Evolutionary conservation across 73 alveolate genomes (phyloP), one percentile per base, ranked within the genome.

Genomic region (Symbiodinium natans): DNA sequence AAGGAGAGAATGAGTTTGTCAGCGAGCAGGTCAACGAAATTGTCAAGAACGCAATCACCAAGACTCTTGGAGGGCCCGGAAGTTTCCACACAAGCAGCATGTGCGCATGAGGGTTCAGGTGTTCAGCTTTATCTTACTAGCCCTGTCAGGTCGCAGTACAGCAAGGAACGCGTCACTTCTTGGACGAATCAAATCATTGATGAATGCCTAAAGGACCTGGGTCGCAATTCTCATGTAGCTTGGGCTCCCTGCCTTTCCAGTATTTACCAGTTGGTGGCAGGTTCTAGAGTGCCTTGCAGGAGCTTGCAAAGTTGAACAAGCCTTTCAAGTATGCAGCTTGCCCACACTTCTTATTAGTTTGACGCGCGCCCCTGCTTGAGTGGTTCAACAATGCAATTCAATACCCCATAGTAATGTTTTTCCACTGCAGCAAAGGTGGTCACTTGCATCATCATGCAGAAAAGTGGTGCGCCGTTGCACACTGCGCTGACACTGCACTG

Each of bases 161-260:
- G 80, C 80, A 63, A 99, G 98, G 99, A 99, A 59, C 68, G 99
- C 77, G 99, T 99, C 92, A 98, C 99, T 41, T 56, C 93, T 23
- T 99, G 99, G 99, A 93, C 99, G 99, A 75, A 88, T 92, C 99
- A 99, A 87, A 99, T 99, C 89, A 99, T 99, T 80, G 99, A 99
- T 63, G 99, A 98, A 43, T 99, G 99, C 99, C 94, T 99, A 29
- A 99, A 99, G 99, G 97, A 90, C 38, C 25, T 43, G 6, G n/a
- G n/a, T n/a, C n/a, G n/a, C n/a, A n/a, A n/a, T n/a, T n/a, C n/a
- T n/a, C n/a, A n/a, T n/a, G n/a, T n/a, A n/a, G n/a, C n/a, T n/a
- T n/a, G n/a, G n/a, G 13, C 21, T 46, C 59, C 13, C 59, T 46
- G 59, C 6, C 13, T 6, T 46, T 46, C 59, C 13, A 6, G 59